phyloP scores from a whole-genome alignment of 306 rosid genomes.

The Quercus aquifolioides region DNA sequence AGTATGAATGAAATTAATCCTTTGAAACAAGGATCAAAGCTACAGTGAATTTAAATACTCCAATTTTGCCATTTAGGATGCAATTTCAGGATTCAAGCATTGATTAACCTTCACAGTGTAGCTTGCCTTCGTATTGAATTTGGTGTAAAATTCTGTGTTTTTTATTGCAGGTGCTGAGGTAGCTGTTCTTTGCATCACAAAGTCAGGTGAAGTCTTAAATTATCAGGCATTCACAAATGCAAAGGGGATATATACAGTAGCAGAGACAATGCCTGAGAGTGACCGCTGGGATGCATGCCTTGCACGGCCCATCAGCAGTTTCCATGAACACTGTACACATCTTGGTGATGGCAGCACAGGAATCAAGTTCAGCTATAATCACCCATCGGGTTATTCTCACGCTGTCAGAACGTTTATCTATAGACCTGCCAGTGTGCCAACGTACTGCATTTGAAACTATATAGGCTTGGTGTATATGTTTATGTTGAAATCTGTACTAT shows the following conservation, averaged over 20 bases:
- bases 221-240: conserved; percentile 87
- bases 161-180: conserved; percentile 79
- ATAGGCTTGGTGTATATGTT: conserved; percentile 15
- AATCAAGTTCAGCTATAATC: conserved; percentile 79
- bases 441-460: conserved; percentile 66
- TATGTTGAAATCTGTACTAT: conserved; percentile 4
- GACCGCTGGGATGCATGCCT: conserved; percentile 97
- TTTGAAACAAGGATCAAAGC: neutral
- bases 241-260: conserved; percentile 77
- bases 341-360: conserved; percentile 66
- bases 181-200: conserved; percentile 93
- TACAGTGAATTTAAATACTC: neutral
- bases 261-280: conserved; percentile 91
- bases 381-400: conserved; percentile 79
- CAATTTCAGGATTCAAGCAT: neutral
- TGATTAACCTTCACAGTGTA: neutral
- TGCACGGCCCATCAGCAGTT: conserved; percentile 89
- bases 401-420: conserved; percentile 70
- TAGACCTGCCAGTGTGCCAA: conserved; percentile 49
- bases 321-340: conserved; percentile 79
- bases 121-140: neutral
- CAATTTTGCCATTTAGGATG: neutral
- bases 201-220: conserved; percentile 84
- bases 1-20: neutral
- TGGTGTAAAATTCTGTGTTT: neutral